A percentile compares a stretch with the other conserved stretches of the same genome.
Conservation (phyloP, 192 early-diverging fungal species). For the Coemansia sp. region DNA sequence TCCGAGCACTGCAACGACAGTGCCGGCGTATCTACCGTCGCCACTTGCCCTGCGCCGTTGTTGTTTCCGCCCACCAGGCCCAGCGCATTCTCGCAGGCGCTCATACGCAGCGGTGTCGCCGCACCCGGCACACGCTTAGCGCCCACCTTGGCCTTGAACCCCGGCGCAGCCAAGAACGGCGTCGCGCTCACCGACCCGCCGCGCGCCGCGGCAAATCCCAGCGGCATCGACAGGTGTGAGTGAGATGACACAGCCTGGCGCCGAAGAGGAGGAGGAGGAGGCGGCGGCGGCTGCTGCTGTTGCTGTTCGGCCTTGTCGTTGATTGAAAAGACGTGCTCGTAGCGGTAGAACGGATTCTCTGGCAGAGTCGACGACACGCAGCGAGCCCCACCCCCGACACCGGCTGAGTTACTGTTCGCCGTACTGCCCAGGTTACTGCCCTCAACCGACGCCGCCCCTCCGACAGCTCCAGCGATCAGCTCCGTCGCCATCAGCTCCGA, state of each 20-base stretch:
- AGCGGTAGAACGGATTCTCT: constrained; percentile 22
- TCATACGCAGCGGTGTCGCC: constrained; percentile 13
- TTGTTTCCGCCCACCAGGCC: constrained; percentile 17
- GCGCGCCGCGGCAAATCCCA: constrained; percentile 4
- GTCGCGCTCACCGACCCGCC: background rate
- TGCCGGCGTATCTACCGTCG: constrained; percentile 28
- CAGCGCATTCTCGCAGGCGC: constrained; percentile 36
- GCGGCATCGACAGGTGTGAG: background rate
- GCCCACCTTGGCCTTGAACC: background rate
- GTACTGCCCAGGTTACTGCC: constrained; percentile 2
- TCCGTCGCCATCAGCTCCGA: constrained; percentile 40
- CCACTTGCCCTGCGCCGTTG: background rate
- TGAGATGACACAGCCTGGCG: background rate
- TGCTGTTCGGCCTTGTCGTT: constrained; percentile 19
- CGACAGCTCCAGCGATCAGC: background rate
- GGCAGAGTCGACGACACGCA: constrained; percentile 28
- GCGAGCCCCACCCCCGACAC: constrained; percentile 8
- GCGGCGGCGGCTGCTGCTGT: too few species aligned
- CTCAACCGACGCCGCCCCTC: background rate
- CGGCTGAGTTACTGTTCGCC: background rate
- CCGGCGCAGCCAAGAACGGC: background rate
- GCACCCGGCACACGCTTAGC: constrained; percentile 4
- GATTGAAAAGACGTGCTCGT: constrained; percentile 43
- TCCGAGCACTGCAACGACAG: constrained; percentile 31
- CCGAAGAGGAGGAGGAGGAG: background rate